Evolutionary conservation across 805 yeast species (phyloP).

Genomic region (Komagataella pastoris): DNA sequence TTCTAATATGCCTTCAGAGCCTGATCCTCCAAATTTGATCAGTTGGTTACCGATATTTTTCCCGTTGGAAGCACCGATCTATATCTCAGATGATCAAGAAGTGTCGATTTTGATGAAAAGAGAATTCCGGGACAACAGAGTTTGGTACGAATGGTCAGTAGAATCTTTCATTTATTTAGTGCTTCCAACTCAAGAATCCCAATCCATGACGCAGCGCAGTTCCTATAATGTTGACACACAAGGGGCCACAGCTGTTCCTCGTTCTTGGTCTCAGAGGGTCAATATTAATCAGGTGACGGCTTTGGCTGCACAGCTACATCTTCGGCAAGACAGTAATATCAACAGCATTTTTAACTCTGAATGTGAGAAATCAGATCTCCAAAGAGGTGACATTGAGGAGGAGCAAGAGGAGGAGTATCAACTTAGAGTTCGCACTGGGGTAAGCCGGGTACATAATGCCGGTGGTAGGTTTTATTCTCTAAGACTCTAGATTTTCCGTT

Average conservation of each 20-base stretch:
- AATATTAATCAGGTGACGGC: not conserved
- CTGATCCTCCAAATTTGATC: slow-evolving; percentile 26
- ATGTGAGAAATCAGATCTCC: not conserved
- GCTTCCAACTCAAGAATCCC: not conserved
- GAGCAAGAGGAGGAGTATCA: slow-evolving; percentile 24
- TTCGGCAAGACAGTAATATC: slow-evolving; percentile 1
- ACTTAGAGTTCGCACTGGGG: slow-evolving; percentile 27
- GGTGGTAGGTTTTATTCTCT: slow-evolving; percentile 19
- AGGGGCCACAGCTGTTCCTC: not conserved
- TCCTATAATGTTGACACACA: not conserved
- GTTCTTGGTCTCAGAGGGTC: not conserved
- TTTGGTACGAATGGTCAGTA: slow-evolving; percentile 58
- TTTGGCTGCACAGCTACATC: not conserved
- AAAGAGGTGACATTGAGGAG: slow-evolving; percentile 4
- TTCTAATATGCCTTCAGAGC: slow-evolving; percentile 31
- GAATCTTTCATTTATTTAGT: slow-evolving; percentile 7
- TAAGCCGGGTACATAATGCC: slow-evolving; percentile 24
- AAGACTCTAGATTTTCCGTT: slow-evolving; percentile 5
- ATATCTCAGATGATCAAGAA: slow-evolving; percentile 39
- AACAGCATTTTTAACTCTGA: slow-evolving; percentile 6
- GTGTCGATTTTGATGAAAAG: slow-evolving; percentile 39
- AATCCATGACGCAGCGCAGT: not conserved
- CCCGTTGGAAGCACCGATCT: slow-evolving; percentile 42
- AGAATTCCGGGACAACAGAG: slow-evolving; percentile 21
- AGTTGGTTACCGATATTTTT: slow-evolving; percentile 65